A percentile compares a stretch with the other conserved stretches of the same genome.
phyloP scores from a whole-genome alignment of 2,329 filamentous ascomycete species.

The Madurella fahalii region DNA sequence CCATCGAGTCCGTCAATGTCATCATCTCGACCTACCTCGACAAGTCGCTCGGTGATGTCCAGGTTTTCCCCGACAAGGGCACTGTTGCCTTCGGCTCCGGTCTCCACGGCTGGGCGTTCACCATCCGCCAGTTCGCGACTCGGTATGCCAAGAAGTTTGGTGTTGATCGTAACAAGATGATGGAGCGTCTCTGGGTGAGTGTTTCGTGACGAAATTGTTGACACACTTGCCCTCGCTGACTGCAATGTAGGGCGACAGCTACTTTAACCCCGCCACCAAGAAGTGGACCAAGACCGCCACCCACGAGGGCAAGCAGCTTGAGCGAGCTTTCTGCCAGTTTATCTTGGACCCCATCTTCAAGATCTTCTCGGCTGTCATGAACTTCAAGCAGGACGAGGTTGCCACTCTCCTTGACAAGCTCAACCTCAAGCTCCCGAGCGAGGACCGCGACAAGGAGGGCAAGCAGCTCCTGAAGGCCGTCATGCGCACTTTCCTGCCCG shows the following conservation, averaged over 20 bases:
- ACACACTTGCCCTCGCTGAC: conserved; percentile 22
- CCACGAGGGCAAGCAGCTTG: conserved; percentile 80
- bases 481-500: conserved; percentile 98
- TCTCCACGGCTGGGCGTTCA: conserved; percentile 99
- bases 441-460: conserved; percentile 92
- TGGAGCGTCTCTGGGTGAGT: conserved; percentile 96
- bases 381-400: conserved; percentile 97
- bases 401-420: conserved; percentile 83
- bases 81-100: conserved; percentile 99
- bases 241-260: conserved; percentile 79
- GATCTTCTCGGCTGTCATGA: conserved; percentile 94
- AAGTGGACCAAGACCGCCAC: conserved; percentile 93
- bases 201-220: neutral
- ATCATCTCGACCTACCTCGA: conserved; percentile 99
- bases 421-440: conserved; percentile 79
- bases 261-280: conserved; percentile 99
- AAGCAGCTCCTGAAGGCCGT: conserved; percentile 97
- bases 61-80: conserved; percentile 96
- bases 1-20: conserved; percentile 99
- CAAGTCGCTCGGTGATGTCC: conserved; percentile 93
- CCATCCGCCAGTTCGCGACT: conserved; percentile 92
- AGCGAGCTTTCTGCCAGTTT: conserved; percentile 99
- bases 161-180: conserved; percentile 99
- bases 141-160: conserved; percentile 99
- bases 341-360: conserved; percentile 99